Base-by-base conservation (phyloP, 768 basidiomycete species). In the Mycena floridula region DNA sequence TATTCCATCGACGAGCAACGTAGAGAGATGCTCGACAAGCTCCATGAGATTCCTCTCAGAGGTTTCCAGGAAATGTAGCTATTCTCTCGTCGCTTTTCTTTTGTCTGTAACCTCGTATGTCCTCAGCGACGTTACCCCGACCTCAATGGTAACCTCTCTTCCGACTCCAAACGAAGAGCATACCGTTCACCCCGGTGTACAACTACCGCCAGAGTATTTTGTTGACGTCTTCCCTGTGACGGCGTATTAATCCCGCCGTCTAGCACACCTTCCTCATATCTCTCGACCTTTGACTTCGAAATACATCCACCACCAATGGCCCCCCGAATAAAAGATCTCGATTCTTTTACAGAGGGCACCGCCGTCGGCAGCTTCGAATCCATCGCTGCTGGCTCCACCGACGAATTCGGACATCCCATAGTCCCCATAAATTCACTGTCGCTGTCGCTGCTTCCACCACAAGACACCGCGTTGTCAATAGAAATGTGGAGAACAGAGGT, bases 291-390 rank as follows among this genome's bases (percentile, higher is more conserved):
- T n/a, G n/a, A n/a, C n/a, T n/a, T n/a, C n/a, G 43, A 50, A 36
- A 42, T 49, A 13, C 57, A 50, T 25, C 56, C 59, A 44, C 53
- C 62, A 26, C 70, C 74, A 15, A 64, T 58, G 3, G 74, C 79
- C 23, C 79, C 77, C 8, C 54, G 66, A 46, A 53, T 81, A 54
- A 78, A 74, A 59, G 79, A 81, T 54, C 56, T 70, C 25, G 77
- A 79, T 48, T 72, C 75, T 43, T 81, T 81, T 63, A 77, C 76
- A n/a, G 77, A 79, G 38, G 77, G 77, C 25, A 76, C 73, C 7
- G 69, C 66, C 13, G 58, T 62, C 45, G 77, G 77, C 37, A 74
- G 74, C 49, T 78, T 77, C 58, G 74, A 75, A 50, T 73, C 67
- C 42, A 54, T 68, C 30, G 59, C 69, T 44, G 57, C 59, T 26